Evolutionary conservation across 306 rosid species (phyloP), one percentile per base, ranked within the genome.

Genomic region (Nissolia schottii): DNA sequence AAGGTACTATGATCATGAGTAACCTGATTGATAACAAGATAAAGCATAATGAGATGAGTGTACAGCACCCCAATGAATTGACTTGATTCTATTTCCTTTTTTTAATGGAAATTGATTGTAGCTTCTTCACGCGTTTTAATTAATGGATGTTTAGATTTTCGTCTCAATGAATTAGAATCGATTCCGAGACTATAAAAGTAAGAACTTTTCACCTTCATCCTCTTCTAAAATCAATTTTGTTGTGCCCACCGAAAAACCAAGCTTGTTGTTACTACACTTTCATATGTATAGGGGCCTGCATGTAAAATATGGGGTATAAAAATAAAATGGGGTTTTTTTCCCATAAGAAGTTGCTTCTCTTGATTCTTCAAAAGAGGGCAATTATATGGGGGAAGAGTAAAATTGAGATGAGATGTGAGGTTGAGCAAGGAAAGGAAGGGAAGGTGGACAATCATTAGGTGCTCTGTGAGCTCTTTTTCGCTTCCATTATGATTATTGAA

Each of bases 361-460:
- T 6, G 3, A 67, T 74, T 60, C 61, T 74, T 67, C 22, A 15
- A 79, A 79, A 59, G 72, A 31, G 60, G 72, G 72, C 66, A 79
- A 79, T 58, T 8, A 37, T 7, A 41, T n/a, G 49, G 46, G 2
- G 29, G 15, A 34, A 51, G 65, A 60, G 72, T 74, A 62, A 55
- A 73, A 69, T 24, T 45, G 25, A 12, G 46, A 40, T 40, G 3
- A 11, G 14, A 37, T 78, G 78, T 71, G 19, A 71, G 70, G 45
- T 78, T 86, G 71, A 55, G 74, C 63, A 48, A 43, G 50, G 7
- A 4, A 3, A 11, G 16, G 46, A 40, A 11, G 11, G 74, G 38
- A 68, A 80, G 71, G 81, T 75, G 73, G 48, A 79, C 68, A 63
- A 78, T 79, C 79, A 79, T 71, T 75, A 77, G 81, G 46, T 53